Evolutionary conservation across 2,329 filamentous ascomycete genomes (phyloP).

Genomic region (Geosmithia morbida): DNA sequence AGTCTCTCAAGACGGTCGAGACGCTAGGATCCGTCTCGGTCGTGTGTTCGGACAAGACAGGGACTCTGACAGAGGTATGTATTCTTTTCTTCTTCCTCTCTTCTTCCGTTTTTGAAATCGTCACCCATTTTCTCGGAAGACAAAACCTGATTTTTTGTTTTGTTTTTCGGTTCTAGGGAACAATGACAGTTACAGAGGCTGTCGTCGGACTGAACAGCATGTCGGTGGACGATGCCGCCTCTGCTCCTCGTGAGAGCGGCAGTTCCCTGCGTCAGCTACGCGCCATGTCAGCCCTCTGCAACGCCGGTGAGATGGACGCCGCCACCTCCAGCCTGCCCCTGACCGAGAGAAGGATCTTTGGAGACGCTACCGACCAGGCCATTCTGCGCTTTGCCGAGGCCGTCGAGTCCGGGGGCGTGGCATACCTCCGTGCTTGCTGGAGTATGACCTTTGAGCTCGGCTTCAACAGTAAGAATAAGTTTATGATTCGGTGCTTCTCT

Average conservation of each 20-base stretch:
- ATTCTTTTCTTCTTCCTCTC: neutral
- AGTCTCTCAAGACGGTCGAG: constrained; percentile 66
- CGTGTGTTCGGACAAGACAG: constrained; percentile 67
- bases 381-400: constrained; percentile 57
- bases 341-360: constrained; percentile 48
- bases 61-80: constrained; percentile 44
- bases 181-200: constrained; percentile 60
- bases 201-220: constrained; percentile 38
- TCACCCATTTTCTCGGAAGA: no score
- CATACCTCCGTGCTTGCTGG: constrained; percentile 47
- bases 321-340: constrained; percentile 38
- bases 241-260: constrained; percentile 12
- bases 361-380: constrained; percentile 65
- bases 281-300: constrained; percentile 52
- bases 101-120: neutral
- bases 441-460: constrained; percentile 51
- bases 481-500: constrained; percentile 53
- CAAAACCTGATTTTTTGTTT: no score
- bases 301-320: constrained; percentile 61
- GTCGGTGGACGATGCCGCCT: constrained; percentile 32
- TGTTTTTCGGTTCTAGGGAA: constrained; percentile 32
- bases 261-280: constrained; percentile 43
- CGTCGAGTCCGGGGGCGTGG: constrained; percentile 35
- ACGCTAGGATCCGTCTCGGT: constrained; percentile 60
- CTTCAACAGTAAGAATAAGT: constrained; percentile 78